Percentiles rank a stretch among this genome's conserved stretches.
These are phyloP conservation scores for Ceratocystis diversiconidia DNA, from an alignment of 2,329 filamentous ascomycete genomes.

Conservation along the genomic window DNA sequence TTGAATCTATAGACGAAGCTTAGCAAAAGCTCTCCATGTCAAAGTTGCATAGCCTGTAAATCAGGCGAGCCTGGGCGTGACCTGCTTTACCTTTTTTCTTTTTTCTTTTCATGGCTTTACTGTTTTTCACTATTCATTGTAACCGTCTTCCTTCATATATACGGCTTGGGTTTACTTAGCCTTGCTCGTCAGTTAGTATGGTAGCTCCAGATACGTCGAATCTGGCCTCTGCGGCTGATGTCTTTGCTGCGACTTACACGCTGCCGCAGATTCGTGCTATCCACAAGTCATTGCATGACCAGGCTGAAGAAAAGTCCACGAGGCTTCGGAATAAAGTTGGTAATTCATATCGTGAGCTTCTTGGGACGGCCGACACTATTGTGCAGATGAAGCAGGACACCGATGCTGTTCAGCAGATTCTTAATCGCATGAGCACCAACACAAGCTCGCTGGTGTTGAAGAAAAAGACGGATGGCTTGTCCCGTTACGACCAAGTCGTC, in stretches of 20 bases:
- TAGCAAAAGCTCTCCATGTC: not conserved
- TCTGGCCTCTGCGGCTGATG: conserved; percentile 37
- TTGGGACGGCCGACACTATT: conserved; percentile 88
- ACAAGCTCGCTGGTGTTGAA: conserved; percentile 63
- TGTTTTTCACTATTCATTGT: not conserved
- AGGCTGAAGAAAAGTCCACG: conserved; percentile 47
- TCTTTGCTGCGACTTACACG: conserved; percentile 42
- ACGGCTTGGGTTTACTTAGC: not conserved
- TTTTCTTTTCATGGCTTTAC: too few species aligned
- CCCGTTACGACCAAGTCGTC: conserved; percentile 29
- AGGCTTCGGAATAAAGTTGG: conserved; percentile 51
- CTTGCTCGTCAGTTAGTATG: conserved; percentile 6
- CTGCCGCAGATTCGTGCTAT: conserved; percentile 50
- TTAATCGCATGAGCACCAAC: conserved; percentile 57
- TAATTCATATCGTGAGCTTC: conserved; percentile 67
- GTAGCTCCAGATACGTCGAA: conserved; percentile 18
- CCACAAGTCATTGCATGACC: conserved; percentile 43
- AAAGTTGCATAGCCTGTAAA: not conserved
- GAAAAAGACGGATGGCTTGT: conserved; percentile 46
- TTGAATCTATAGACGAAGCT: not conserved
- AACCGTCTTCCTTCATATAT: not conserved
- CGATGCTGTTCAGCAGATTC: conserved; percentile 53
- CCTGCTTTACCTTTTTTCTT: not conserved
- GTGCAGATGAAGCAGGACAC: conserved; percentile 76
- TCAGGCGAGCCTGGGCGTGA: not conserved